Percentiles rank a stretch among this genome's conserved stretches.
Evolutionary conservation across 2,329 filamentous ascomycete genomes (phyloP).

Genomic region (Kalmusia sp.): DNA sequence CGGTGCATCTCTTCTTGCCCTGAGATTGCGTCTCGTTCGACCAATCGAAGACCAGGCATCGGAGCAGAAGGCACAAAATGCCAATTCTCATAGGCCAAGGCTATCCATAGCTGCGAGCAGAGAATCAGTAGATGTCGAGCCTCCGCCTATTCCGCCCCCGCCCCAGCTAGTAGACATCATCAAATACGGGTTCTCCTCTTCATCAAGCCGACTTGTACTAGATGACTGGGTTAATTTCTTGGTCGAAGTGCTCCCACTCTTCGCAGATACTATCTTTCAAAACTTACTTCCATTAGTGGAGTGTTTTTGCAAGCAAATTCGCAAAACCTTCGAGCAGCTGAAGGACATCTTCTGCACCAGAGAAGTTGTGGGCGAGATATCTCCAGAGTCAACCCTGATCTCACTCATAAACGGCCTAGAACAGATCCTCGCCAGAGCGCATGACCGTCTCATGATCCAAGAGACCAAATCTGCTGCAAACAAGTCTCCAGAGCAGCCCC

Average conservation of each 20-base stretch:
- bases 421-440: constrained; percentile 84
- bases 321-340: constrained; percentile 73
- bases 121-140: constrained; percentile 37
- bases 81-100: constrained; percentile 35
- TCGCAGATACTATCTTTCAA: constrained; percentile 85
- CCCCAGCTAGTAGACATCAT: constrained; percentile 83
- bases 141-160: constrained; percentile 59
- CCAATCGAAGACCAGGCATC: constrained; percentile 23
- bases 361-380: constrained; percentile 32
- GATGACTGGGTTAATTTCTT: constrained; percentile 93
- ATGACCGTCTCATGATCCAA: constrained; percentile 80
- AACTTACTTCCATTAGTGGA: constrained; percentile 90
- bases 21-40: constrained; percentile 65
- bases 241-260: constrained; percentile 81
- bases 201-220: constrained; percentile 75
- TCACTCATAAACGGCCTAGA: constrained; percentile 93
- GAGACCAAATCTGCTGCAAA: constrained; percentile 71
- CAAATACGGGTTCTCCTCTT: constrained; percentile 78
- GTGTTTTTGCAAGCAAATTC: constrained; percentile 83
- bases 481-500: constrained; percentile 83
- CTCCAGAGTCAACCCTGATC: constrained; percentile 76
- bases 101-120: constrained; percentile 38
- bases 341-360: constrained; percentile 65
- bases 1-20: constrained; percentile 75
- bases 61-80: constrained; percentile 28